Evolutionary conservation across 1,284 basidiomycete species (phyloP), one percentile per base, ranked within the genome.

Genomic region (Irpex rosettiformis): DNA sequence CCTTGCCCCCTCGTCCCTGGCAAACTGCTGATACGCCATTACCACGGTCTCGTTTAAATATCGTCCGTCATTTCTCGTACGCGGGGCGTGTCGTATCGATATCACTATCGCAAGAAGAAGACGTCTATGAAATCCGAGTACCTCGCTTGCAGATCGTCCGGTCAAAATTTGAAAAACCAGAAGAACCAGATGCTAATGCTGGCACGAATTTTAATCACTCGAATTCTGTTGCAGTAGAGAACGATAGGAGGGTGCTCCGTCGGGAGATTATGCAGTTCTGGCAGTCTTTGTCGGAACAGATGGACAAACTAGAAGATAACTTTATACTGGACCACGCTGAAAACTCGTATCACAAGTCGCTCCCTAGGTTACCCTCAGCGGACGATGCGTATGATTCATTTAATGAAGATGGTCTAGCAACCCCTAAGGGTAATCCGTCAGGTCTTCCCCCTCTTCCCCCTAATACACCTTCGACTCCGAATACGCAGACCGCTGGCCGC

Each of bases 261-360:
- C 72, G 75, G 53, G 84, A 89, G 68, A 88, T 89, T 57, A 79
- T 76, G 66, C 65, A 64, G 30, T 89, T 85, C 83, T 89, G 86
- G 86, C 81, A 84, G 65, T 77, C 78, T 13, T 70, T 89, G 13
- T 75, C 80, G 0, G 81, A 83, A 57, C 78, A 84, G 67, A 74
- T 89, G 61, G 83, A 86, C 63, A 75, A 77, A 62, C 70, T 89
- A 60, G 81, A 85, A 63, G 70, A 71, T 4, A 68, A 73, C 48
- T 72, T 81, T 48, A 56, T 67, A 6, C 64, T 58, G 4, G 66
- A 78, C 24, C 70, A 72, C 33, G 58, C 60, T 13, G 62, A 60
- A 21, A 43, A 47, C 16, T 61, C 66, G 0, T 68, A 68, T 57
- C 69, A 69, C 49, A 85, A 84, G 68, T 71, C 77, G 1, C 70